Conservation (phyloP, 2,329 filamentous ascomycete species). For the Remersonia thermophila region DNA sequence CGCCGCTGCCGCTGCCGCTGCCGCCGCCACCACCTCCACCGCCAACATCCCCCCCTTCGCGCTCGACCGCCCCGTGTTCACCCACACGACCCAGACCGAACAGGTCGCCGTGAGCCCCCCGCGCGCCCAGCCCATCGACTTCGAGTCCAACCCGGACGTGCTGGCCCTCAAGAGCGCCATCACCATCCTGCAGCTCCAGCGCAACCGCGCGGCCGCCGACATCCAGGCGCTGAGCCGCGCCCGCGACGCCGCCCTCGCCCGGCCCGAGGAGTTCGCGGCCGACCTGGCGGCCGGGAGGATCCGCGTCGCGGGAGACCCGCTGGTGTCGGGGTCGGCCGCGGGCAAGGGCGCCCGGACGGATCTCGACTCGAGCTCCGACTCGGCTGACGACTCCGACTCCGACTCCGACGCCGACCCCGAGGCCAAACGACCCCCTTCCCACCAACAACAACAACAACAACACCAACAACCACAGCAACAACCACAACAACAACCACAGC, state of each 20-base stretch:
- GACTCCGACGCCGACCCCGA: constrained; percentile 25
- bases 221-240: constrained; percentile 56
- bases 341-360: not conserved
- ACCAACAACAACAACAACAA: constrained; percentile 17
- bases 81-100: constrained; percentile 31
- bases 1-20: constrained; percentile 9
- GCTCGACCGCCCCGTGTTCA: constrained; percentile 25
- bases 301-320: constrained; percentile 25
- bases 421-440: too few relatives aligned
- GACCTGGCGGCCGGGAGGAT: constrained; percentile 55
- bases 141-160: constrained; percentile 65
- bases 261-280: constrained; percentile 59
- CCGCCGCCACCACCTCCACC: constrained; percentile 11
- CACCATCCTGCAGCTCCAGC: constrained; percentile 76
- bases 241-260: constrained; percentile 55
- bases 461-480: not conserved
- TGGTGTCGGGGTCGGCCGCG: constrained; percentile 7
- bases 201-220: constrained; percentile 63
- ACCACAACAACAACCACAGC: not conserved
- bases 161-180: constrained; percentile 79
- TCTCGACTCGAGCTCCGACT: not conserved
- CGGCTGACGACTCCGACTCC: constrained; percentile 18
- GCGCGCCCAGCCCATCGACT: constrained; percentile 40
- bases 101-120: constrained; percentile 34
- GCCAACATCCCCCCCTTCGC: constrained; percentile 19